phyloP scores from a whole-genome alignment of 2,329 filamentous ascomycete genomes.

The Trichoderma sp. region DNA sequence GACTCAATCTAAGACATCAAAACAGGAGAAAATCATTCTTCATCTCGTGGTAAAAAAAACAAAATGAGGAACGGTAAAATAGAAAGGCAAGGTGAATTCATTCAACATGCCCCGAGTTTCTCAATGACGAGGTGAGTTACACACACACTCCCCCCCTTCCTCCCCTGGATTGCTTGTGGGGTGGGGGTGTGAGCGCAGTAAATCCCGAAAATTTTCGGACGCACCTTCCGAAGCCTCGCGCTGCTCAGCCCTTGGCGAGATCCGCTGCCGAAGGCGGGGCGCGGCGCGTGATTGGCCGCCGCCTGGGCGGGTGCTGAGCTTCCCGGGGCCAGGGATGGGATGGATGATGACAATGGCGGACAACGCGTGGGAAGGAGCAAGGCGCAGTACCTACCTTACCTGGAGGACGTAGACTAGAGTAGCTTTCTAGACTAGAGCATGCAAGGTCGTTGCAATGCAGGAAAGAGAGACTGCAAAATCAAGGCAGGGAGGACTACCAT shows the following conservation, averaged over 20 bases:
- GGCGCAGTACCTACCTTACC: neutral
- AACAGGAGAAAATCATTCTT: too few relatives aligned
- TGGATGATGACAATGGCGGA: neutral
- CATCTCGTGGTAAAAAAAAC: too few relatives aligned
- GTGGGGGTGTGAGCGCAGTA: neutral
- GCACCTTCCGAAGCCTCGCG: conserved; percentile 23
- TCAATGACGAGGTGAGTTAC: neutral
- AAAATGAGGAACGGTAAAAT: too few relatives aligned
- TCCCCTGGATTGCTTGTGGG: neutral
- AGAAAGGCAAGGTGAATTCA: too few relatives aligned
- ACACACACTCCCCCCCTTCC: neutral
- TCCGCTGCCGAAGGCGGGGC: conserved; percentile 23
- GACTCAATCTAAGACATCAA: too few relatives aligned
- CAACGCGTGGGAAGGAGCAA: neutral
- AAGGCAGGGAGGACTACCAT: neutral
- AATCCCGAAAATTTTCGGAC: conserved; percentile 22
- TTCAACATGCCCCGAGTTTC: too few relatives aligned
- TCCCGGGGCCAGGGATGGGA: neutral
- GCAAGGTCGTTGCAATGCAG: neutral
- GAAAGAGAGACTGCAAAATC: too few relatives aligned
- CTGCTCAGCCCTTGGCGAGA: conserved; percentile 22
- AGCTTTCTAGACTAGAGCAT: too few relatives aligned
- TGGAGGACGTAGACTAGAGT: too few relatives aligned
- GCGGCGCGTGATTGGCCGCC: conserved; percentile 15
- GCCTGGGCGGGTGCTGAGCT: neutral